Evolutionary conservation across 2,329 filamentous ascomycete species (phyloP).

Genomic region (Penicillium aurantiogriseum): DNA sequence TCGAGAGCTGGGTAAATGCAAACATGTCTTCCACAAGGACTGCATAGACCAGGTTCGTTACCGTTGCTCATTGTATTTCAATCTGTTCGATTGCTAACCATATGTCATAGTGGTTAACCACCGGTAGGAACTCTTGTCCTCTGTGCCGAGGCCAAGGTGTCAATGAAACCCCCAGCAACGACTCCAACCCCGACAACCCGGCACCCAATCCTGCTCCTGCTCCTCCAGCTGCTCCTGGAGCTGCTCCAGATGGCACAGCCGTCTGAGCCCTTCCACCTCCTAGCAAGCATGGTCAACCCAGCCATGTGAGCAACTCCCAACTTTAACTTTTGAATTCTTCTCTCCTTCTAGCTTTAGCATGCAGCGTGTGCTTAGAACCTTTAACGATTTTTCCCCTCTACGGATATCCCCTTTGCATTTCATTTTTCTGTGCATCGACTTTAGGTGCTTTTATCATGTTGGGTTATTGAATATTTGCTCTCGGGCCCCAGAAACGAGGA

Average conservation of each 20-base stretch:
- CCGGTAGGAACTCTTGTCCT: conserved; percentile 44
- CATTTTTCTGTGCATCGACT: conserved; percentile 13
- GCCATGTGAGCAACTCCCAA: conserved; percentile 1
- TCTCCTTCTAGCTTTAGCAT: conserved; percentile 30
- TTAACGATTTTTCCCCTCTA: conserved; percentile 26
- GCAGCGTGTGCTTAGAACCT: conserved; percentile 30
- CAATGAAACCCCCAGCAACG: conserved; percentile 32
- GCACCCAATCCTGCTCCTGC: conserved; percentile 16
- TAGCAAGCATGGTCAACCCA: neutral
- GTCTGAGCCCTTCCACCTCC: conserved; percentile 2
- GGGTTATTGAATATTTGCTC: conserved; percentile 4
- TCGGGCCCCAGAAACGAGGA: conserved; percentile 1
- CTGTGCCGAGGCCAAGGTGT: conserved; percentile 44
- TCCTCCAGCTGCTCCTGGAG: conserved; percentile 2
- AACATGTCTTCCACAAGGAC: conserved; percentile 65
- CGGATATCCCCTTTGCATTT: conserved; percentile 33
- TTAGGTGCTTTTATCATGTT: conserved; percentile 18
- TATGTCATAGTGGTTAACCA: conserved; percentile 61
- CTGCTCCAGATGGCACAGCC: conserved; percentile 9
- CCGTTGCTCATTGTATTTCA: conserved; percentile 2
- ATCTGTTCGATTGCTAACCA: conserved; percentile 30
- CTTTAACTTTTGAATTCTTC: conserved; percentile 8
- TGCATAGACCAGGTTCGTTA: conserved; percentile 66
- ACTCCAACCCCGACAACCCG: conserved; percentile 7
- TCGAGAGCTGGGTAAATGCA: conserved; percentile 61